Percentiles rank a stretch among this genome's conserved stretches.
Conservation (phyloP, 1,139 yeast genomes). For the Taiozyma sp. region DNA sequence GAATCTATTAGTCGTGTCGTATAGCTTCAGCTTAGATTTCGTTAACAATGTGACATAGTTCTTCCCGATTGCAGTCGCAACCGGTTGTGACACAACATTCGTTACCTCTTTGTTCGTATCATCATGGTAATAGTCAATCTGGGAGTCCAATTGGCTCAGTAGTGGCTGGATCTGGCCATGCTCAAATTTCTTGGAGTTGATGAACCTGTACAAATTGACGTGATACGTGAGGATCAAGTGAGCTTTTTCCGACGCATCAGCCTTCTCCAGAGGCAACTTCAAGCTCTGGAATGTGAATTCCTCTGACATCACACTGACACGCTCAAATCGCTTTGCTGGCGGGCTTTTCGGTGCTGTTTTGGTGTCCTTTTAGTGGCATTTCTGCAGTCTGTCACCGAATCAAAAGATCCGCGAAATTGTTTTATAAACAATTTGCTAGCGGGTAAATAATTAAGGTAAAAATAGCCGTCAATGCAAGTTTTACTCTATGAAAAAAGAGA, state of each 20-base stretch:
- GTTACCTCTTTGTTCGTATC: constrained; percentile 15
- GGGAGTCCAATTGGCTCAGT: constrained; percentile 13
- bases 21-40: constrained; percentile 16
- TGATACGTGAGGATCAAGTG: constrained; percentile 8
- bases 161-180: constrained; percentile 2
- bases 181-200: constrained; percentile 3
- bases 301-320: not conserved
- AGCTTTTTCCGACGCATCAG: not conserved
- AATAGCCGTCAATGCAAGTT: too few species aligned
- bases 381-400: not conserved
- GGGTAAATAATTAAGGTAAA: too few species aligned
- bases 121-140: constrained; percentile 18
- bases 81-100: constrained; percentile 13
- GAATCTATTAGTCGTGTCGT: constrained; percentile 22
- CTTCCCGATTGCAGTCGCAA: constrained; percentile 16
- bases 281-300: not conserved
- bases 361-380: not conserved
- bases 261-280: not conserved
- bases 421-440: not conserved
- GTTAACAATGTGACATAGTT: constrained; percentile 19
- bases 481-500: too few species aligned
- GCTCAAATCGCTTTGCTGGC: not conserved
- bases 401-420: not conserved
- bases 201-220: constrained; percentile 6
- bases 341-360: not conserved